Percentiles rank a stretch among this genome's conserved stretches.
Evolutionary conservation across 352 stramenopile genomes (phyloP).

Genomic region (Phytophthora multivora): DNA sequence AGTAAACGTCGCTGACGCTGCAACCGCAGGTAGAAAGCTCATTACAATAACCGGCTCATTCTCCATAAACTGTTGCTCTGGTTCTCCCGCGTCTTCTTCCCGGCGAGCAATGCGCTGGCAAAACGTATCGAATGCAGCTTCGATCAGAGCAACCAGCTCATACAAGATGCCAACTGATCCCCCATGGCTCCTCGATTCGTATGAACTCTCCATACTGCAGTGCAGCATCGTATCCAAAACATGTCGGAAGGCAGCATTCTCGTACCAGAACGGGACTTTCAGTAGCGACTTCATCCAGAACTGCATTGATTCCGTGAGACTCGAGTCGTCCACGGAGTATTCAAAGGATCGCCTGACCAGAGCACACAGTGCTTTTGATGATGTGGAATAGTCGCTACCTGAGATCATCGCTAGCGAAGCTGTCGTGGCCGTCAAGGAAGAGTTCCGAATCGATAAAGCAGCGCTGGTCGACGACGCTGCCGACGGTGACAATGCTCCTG

Average conservation of each 20-base stretch:
- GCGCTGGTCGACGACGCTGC: slow-evolving; percentile 44
- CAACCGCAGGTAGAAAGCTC: slow-evolving; percentile 65
- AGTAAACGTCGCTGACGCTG: slow-evolving; percentile 49
- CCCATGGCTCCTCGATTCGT: slow-evolving; percentile 1
- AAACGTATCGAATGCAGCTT: slow-evolving; percentile 42
- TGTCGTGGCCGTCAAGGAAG: slow-evolving; percentile 53
- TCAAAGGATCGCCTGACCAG: slow-evolving; percentile 71
- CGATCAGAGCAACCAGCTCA: slow-evolving; percentile 42
- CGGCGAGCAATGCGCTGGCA: slow-evolving; percentile 41
- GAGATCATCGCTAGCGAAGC: slow-evolving; percentile 54
- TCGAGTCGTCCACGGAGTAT: slow-evolving; percentile 45
- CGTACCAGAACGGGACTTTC: slow-evolving; percentile 80
- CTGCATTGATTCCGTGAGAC: slow-evolving; percentile 42
- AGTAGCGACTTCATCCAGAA: slow-evolving; percentile 74
- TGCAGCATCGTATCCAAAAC: slow-evolving; percentile 69
- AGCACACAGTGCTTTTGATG: slow-evolving; percentile 55
- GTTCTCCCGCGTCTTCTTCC: slow-evolving; percentile 34
- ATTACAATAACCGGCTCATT: slow-evolving; percentile 45
- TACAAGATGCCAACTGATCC: slow-evolving; percentile 31
- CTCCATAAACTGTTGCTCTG: slow-evolving; percentile 40
- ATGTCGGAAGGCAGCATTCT: slow-evolving; percentile 71
- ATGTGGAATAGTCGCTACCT: slow-evolving; percentile 50
- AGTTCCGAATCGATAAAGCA: slow-evolving; percentile 53
- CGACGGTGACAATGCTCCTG: slow-evolving; percentile 36
- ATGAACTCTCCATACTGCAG: slow-evolving; percentile 61